A percentile compares a stretch with the other conserved stretches of the same genome.
Evolutionary conservation across 2,329 filamentous ascomycete species (phyloP).

Genomic region (Xylogone sp.): DNA sequence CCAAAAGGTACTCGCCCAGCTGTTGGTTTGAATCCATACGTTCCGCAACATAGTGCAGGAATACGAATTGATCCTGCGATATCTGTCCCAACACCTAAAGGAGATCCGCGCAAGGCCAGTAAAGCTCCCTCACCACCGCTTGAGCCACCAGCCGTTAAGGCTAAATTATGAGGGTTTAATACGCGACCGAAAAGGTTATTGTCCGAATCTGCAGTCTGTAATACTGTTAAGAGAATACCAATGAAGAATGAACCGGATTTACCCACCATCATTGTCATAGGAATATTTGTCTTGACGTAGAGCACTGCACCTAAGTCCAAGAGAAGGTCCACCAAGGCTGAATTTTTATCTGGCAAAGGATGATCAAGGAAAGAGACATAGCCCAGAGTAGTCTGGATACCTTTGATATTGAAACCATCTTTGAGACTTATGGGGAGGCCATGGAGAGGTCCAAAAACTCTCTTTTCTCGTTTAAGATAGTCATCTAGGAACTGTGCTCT

Average conservation of each 20-base stretch:
- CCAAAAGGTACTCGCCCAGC: conserved; percentile 13
- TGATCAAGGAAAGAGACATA: conserved; percentile 63
- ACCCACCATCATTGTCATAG: conserved; percentile 55
- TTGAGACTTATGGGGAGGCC: conserved; percentile 43
- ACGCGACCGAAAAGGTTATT: conserved; percentile 73
- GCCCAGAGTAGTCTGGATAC: conserved; percentile 77
- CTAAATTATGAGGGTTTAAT: conserved; percentile 72
- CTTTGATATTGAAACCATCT: conserved; percentile 68
- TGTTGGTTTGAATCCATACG: conserved; percentile 35
- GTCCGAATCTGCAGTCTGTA: conserved; percentile 13
- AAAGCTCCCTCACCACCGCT: conserved; percentile 39
- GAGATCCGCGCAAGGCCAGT: conserved; percentile 14
- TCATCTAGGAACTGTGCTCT: conserved; percentile 40
- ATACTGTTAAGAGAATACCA: not conserved
- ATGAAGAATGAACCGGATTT: not conserved
- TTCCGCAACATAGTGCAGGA: conserved; percentile 40
- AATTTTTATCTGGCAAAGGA: conserved; percentile 62
- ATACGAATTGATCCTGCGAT: conserved; percentile 18
- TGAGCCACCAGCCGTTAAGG: conserved; percentile 82
- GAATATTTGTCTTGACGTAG: conserved; percentile 86
- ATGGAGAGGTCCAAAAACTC: conserved; percentile 53
- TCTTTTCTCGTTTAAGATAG: conserved; percentile 31
- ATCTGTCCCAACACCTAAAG: conserved; percentile 17
- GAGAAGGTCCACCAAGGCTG: conserved; percentile 66
- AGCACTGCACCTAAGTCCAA: conserved; percentile 83